Evolutionary conservation across 306 rosid genomes (phyloP).

Genomic region (Gleditsia sinensis): DNA sequence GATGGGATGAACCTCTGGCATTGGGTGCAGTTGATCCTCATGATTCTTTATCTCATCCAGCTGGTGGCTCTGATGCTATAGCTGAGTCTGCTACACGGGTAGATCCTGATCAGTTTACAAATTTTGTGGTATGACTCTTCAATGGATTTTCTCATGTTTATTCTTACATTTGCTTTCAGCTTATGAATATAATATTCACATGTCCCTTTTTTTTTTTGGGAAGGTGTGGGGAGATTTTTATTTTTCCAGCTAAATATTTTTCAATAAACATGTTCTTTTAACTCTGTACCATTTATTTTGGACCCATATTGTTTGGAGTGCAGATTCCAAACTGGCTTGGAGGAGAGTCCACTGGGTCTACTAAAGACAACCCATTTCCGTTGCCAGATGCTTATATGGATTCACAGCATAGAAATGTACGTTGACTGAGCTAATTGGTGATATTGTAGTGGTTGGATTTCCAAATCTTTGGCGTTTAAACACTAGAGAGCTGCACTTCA

Average conservation of each 20-base stretch:
- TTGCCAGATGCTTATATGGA: slow-evolving; percentile 77
- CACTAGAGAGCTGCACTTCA: neutral
- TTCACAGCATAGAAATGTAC: slow-evolving; percentile 81
- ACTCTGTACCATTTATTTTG: neutral
- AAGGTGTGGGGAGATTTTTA: neutral
- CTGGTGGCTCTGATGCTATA: slow-evolving; percentile 92
- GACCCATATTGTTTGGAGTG: slow-evolving; percentile 30
- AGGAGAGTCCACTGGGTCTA: slow-evolving; percentile 68
- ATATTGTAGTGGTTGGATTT: slow-evolving; percentile 28
- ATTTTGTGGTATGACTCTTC: slow-evolving; percentile 70
- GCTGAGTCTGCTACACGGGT: slow-evolving; percentile 74
- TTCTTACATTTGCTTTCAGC: neutral
- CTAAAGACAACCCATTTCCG: slow-evolving; percentile 81
- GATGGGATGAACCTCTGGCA: slow-evolving; percentile 85
- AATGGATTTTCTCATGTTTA: slow-evolving; percentile 22
- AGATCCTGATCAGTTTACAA: slow-evolving; percentile 86
- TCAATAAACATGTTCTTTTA: neutral
- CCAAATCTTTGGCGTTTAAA: slow-evolving; percentile 20
- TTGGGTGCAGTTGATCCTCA: slow-evolving; percentile 90
- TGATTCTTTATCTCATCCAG: slow-evolving; percentile 98
- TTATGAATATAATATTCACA: neutral
- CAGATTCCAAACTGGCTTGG: slow-evolving; percentile 92
- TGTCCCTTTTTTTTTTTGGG: neutral
- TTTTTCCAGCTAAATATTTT: too few species aligned
- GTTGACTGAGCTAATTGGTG: slow-evolving; percentile 28